Conservation (phyloP, 1,284 basidiomycete genomes). For the Ceratobasidium sp. region DNA sequence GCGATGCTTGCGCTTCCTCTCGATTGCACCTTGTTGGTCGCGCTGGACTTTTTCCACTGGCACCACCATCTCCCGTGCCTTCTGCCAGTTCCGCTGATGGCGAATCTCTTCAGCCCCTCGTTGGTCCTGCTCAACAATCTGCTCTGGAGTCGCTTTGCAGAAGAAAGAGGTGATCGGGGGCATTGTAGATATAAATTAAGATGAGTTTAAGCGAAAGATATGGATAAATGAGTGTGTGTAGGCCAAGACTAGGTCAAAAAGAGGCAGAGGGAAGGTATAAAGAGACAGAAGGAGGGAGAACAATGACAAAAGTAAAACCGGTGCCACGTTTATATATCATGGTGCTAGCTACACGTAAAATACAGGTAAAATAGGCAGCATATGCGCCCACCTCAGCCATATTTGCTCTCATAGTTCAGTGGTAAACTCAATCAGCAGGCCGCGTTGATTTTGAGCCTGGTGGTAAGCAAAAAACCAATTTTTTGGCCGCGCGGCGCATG, state of each 20-base stretch:
- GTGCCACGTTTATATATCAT: background rate
- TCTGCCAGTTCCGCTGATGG: background rate
- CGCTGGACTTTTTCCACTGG: background rate
- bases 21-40: background rate
- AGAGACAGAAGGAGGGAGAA: background rate
- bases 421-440: background rate
- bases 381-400: background rate
- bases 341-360: background rate
- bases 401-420: background rate
- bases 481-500: background rate
- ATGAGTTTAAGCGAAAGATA: background rate
- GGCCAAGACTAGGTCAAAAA: background rate
- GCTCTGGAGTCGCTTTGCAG: background rate
- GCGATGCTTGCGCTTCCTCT: background rate
- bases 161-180: background rate
- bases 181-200: conserved; percentile 1
- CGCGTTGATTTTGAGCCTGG: background rate
- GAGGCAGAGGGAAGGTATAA: background rate
- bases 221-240: background rate
- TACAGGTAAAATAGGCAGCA: background rate
- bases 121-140: background rate
- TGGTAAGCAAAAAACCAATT: background rate
- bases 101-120: background rate
- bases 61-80: background rate
- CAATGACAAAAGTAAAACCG: background rate